Conservation (phyloP, 495 filamentous ascomycete genomes). For the Lasiosphaeriaceae sp. region DNA sequence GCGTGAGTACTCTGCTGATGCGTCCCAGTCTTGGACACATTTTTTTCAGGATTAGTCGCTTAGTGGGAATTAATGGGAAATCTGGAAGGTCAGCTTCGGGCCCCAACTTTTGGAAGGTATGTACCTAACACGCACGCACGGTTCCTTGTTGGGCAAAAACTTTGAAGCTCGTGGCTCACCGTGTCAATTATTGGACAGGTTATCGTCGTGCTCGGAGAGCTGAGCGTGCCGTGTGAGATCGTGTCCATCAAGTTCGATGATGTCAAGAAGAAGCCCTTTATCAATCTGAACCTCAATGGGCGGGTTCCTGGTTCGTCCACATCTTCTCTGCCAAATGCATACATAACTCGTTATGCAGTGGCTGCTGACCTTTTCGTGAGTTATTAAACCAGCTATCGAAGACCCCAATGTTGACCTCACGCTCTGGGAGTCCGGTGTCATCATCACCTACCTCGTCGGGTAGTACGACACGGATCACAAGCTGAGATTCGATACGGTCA, state of each 20-base stretch:
- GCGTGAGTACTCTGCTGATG: too few relatives aligned
- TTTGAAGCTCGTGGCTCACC: not conserved
- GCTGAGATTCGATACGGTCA: constrained; percentile 48
- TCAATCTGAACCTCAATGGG: constrained; percentile 62
- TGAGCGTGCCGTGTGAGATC: constrained; percentile 51
- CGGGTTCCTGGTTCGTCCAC: constrained; percentile 44
- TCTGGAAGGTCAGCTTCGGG: not conserved
- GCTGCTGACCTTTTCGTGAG: too few relatives aligned
- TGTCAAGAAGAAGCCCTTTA: constrained; percentile 53
- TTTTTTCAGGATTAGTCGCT: too few relatives aligned
- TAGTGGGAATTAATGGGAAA: not conserved
- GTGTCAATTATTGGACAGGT: constrained; percentile 37
- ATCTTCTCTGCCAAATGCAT: too few relatives aligned
- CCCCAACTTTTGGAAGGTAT: constrained; percentile 7
- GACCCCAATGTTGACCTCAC: constrained; percentile 64
- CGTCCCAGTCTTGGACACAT: too few relatives aligned
- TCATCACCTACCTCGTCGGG: constrained; percentile 67
- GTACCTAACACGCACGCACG: not conserved
- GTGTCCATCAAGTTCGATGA: constrained; percentile 51
- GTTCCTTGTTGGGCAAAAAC: not conserved
- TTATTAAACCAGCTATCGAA: too few relatives aligned
- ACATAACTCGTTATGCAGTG: too few relatives aligned
- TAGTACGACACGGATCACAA: constrained; percentile 61
- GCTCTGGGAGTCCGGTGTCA: constrained; percentile 70
- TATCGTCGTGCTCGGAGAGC: constrained; percentile 56